Base-by-base conservation (phyloP, 2,329 filamentous ascomycete genomes). In the Aureobasidium sp. region DNA sequence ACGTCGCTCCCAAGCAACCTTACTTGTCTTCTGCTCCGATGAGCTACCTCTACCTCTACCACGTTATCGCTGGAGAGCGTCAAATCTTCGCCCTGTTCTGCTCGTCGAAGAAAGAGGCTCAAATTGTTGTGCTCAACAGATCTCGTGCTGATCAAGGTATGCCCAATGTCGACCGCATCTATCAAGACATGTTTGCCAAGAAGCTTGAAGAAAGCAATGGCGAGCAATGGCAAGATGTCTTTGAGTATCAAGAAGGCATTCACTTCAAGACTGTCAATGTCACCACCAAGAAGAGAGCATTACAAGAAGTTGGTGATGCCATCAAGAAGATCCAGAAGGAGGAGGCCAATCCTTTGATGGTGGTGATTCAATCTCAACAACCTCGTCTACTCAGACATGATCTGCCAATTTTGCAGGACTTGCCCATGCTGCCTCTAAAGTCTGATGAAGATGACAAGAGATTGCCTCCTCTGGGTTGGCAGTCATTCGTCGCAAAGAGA, bases 51-150 rank as follows among this genome's bases (percentile, higher is more conserved):
- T 96, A 94, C 69, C 78, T 99, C 29, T 96, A 96, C 61, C 94
- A 99, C 73, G 88, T 99, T 69, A 86, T 87, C 46, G 86, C 91
- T 13, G 91, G 92, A 3, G 93, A 99, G 61, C 84, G 90, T 37
- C 92, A 99, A 69, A 87, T 99, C 55, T 97, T 96, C 71, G 92
- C 90, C 0, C 73, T 99, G 5, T 96, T 99, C 73, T 97, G 93
- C 0, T 93, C 90, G 0, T 84, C 84, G 0, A 87, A 83, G 64
- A 81, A 85, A 13, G 85, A 94, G 67, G 94, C 92, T 0, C 84
- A 96, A 67, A 84, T 99, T 54, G 81, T 97, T 54, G 87, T 96
- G n/a, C 80, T 96, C 38, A 92, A 94, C 70, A 88, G 87, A 68
- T 85, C 82, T 47, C 87, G 86, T 66, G 92, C 96, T 66, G 81